Percentiles rank a stretch among this genome's conserved stretches.
Evolutionary conservation across 2,329 filamentous ascomycete genomes (phyloP).

Genomic region (Fonsecaea pugnacius): DNA sequence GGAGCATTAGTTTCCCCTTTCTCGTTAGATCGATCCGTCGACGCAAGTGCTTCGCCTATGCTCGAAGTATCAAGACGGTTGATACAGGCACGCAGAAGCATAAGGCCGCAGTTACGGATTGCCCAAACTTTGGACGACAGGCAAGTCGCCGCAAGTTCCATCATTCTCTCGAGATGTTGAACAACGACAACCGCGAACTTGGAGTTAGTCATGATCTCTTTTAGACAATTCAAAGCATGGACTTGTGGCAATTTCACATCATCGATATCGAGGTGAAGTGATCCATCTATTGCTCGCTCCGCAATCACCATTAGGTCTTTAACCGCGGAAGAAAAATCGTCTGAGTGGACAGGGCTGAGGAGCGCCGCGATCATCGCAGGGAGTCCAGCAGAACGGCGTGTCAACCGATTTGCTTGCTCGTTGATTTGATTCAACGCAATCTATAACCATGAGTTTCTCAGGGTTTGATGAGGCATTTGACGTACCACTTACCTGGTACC

Average conservation of each 20-base stretch:
- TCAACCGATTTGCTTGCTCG: constrained; percentile 76
- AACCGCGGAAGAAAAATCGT: constrained; percentile 68
- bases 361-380: constrained; percentile 85
- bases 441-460: constrained; percentile 42
- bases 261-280: constrained; percentile 40
- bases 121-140: constrained; percentile 87
- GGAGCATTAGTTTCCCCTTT: constrained; percentile 4
- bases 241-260: constrained; percentile 78
- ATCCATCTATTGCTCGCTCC: constrained; percentile 8
- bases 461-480: background rate
- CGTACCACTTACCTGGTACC: constrained; percentile 67
- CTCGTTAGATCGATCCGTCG: background rate
- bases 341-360: constrained; percentile 65
- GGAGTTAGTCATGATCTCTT: constrained; percentile 86
- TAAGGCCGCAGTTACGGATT: constrained; percentile 88
- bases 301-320: constrained; percentile 41
- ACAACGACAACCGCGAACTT: constrained; percentile 75
- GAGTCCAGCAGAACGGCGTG: constrained; percentile 87
- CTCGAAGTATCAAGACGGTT: constrained; percentile 41
- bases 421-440: constrained; percentile 72
- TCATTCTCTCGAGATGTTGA: constrained; percentile 70
- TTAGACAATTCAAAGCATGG: constrained; percentile 90
- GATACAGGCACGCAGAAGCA: constrained; percentile 78
- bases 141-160: constrained; percentile 79
- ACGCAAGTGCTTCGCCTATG: background rate